Base-by-base conservation (phyloP, 179 eudicot genomes). In the Beta macrorhiza region DNA sequence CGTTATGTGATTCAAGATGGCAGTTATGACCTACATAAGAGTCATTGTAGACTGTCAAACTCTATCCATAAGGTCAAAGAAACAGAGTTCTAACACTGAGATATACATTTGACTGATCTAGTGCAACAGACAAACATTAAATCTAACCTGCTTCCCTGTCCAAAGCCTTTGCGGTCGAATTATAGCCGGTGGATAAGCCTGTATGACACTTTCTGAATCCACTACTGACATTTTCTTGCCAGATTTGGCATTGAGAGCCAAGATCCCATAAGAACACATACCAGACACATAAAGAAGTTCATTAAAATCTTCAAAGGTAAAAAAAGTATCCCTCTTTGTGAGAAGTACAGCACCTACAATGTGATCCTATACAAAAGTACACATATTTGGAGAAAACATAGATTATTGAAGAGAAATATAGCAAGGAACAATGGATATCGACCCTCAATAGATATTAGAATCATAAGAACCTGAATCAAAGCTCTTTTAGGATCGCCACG, bases 401-500 rank as follows among this genome's bases (percentile, higher is more conserved):
- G 5, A 22, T 52, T 57, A 82, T 19, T 42, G 58, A 80, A 29
- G 37, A 9, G 37, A 32, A 32, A 32, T 32, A 32, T 32, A 32
- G 37, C 37, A 32, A 1, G 37, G 37, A 32, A 32, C 37, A 32
- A 32, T 32, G 37, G 3, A 0, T 12, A 29, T 15, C 56, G 7
- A 22, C 32, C 61, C 37, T 32, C 16, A 53, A 61, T 62, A 13
- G 61, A 47, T 63, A 62, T 47, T 20, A 32, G 55, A 76, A 57
- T 32, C 12, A 44, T 14, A 22, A 45, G 71, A 82, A 97, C 99
- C 99, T 97, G 99, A 87, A 97, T 97, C 74, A 97, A 87, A 82
- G 97, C 97, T 87, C 99, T 86, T 77, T 94, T 97, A 67, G 99
- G 95, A 83, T 94, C 99, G 81, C 99, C 99, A 82, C 90, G 91